Base-by-base conservation (phyloP, 176 grass and related monocot genomes). In the Calamus simplicifolius region DNA sequence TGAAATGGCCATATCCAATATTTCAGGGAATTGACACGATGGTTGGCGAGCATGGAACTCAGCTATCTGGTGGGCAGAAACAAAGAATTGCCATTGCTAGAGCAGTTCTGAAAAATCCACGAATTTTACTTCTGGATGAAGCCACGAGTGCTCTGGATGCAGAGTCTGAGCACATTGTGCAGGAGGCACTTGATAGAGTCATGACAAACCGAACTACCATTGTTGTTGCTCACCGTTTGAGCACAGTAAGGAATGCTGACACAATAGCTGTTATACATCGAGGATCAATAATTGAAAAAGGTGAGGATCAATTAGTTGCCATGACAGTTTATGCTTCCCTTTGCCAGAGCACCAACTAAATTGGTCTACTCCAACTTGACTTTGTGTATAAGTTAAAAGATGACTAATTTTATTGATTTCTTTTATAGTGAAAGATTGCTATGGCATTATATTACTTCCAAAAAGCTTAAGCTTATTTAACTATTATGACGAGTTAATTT, bases 41-140 rank as follows among this genome's bases (percentile, higher is more conserved):
- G 18, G 89, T 85, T 74, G 89, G 85, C 61, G 78, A 89, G 58
- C 84, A 95, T 62, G 89, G 89, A 54, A 85, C 85, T 51, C 89
- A 89, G 49, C 61, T 95, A 66, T 95, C 89, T 53, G 89, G 89
- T 58, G 89, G 89, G 29, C 89, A 95, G 71, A 95, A 95, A 69
- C 89, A 95, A 73, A 95, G 89, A 73, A 85, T 95, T 79, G 89
- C 89, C 56, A 95, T 95, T 4, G 89, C 89, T 18, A 89, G 89
- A 73, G 89, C 85, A 62, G 89, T 95, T 69, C 81, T 95, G 35
- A 95, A 95, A 80, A 75, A 95, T 73, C 89, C 89, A 27, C 85
- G 89, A 52, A 89, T 95, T 29, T 82, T 95, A 66, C 75, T 95
- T 55, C 52, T 95, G 58, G 89, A 95, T 53, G 89, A 95, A 81